These are phyloP conservation scores for Lizonia empirigonia DNA, from an alignment of 2,329 filamentous ascomycete species.

Conservation along the genomic window DNA sequence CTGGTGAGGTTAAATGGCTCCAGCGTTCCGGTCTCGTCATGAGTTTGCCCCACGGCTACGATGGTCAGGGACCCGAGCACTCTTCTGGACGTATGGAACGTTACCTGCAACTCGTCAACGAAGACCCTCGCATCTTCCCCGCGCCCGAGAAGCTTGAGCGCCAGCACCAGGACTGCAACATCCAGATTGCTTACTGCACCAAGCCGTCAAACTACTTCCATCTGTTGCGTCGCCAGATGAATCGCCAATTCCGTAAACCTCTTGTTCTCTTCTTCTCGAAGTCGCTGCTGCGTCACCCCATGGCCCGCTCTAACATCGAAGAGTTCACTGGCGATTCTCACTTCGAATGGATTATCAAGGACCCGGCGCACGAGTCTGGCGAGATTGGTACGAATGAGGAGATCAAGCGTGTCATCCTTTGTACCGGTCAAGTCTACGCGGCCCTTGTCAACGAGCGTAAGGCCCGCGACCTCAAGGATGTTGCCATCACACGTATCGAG, in stretches of 20 bases:
- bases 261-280: constrained; percentile 99
- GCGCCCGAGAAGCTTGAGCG: constrained; percentile 85
- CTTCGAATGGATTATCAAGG: constrained; percentile 96
- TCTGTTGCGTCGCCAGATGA: constrained; percentile 94
- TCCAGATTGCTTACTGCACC: constrained; percentile 99
- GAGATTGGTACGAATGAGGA: constrained; percentile 79
- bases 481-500: constrained; percentile 93
- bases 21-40: constrained; percentile 96
- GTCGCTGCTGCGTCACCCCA: constrained; percentile 88
- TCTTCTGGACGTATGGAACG: constrained; percentile 97
- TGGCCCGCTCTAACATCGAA: constrained; percentile 86
- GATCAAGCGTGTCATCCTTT: constrained; percentile 93
- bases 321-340: constrained; percentile 90
- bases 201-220: constrained; percentile 96
- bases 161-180: constrained; percentile 99
- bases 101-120: constrained; percentile 95
- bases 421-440: constrained; percentile 91
- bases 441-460: constrained; percentile 90
- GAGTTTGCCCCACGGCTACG: constrained; percentile 96
- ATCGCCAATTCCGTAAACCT: constrained; percentile 98
- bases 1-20: constrained; percentile 98
- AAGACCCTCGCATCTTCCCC: constrained; percentile 94
- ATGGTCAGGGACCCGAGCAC: constrained; percentile 97
- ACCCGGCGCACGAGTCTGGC: constrained; percentile 79
- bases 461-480: constrained; percentile 83